These are phyloP conservation scores for Yueomyces sp. DNA, from an alignment of 1,139 yeast species.

Conservation along the genomic window DNA sequence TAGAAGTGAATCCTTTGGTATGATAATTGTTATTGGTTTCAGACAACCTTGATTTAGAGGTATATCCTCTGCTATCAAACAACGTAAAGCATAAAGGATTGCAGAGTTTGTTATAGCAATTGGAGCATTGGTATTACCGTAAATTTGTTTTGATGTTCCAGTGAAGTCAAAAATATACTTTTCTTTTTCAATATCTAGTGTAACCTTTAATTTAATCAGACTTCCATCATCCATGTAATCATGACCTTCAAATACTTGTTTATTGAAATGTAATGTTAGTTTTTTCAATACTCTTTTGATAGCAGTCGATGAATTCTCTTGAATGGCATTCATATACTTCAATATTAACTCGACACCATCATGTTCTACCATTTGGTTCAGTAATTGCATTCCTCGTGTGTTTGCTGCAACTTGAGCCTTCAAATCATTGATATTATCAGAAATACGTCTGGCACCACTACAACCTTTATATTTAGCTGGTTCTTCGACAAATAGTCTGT, in stretches of 20 bases:
- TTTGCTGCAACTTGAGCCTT: slow-evolving; percentile 40
- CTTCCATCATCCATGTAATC: slow-evolving; percentile 41
- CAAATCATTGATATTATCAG: slow-evolving; percentile 36
- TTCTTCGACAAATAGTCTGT: slow-evolving; percentile 26
- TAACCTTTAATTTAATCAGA: slow-evolving; percentile 27
- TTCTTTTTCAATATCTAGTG: slow-evolving; percentile 28
- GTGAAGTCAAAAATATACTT: slow-evolving; percentile 33
- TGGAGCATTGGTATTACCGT: slow-evolving; percentile 54
- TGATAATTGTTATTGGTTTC: slow-evolving; percentile 49
- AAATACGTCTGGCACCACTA: slow-evolving; percentile 34
- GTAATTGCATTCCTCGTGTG: slow-evolving; percentile 32
- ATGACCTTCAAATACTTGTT: slow-evolving; percentile 21
- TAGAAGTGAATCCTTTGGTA: slow-evolving; percentile 59
- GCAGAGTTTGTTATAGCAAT: slow-evolving; percentile 74
- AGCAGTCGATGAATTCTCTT: slow-evolving; percentile 31
- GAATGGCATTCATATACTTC: slow-evolving; percentile 35
- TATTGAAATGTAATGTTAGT: slow-evolving; percentile 17
- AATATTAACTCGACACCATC: slow-evolving; percentile 27
- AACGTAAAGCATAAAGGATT: slow-evolving; percentile 62
- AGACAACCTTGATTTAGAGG: slow-evolving; percentile 82
- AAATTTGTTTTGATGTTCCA: slow-evolving; percentile 46
- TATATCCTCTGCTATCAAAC: slow-evolving; percentile 62
- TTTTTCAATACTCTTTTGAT: slow-evolving; percentile 27
- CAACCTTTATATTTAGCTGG: slow-evolving; percentile 34
- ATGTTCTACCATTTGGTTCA: slow-evolving; percentile 27